phyloP scores from a whole-genome alignment of 768 basidiomycete genomes.

The Tulasnella sp. region DNA sequence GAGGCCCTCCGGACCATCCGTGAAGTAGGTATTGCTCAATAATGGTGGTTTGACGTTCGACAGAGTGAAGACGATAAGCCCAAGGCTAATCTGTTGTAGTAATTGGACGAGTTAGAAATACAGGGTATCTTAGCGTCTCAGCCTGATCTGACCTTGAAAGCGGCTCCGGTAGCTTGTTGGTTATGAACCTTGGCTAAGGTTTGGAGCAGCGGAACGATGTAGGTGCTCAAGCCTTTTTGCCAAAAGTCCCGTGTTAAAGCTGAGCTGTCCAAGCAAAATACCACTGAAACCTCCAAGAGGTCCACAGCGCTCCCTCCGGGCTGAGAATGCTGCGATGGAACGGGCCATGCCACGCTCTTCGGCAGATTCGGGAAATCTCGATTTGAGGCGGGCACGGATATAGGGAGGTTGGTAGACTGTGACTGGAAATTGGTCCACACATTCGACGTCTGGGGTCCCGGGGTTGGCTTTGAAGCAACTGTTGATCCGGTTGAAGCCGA shows the following conservation, averaged over 20 bases:
- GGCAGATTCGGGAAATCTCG: not conserved
- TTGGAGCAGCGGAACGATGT: constrained; percentile 21
- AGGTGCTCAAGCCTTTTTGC: not conserved
- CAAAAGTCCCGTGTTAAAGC: not conserved
- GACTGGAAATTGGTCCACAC: constrained; percentile 19
- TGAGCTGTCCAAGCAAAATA: constrained; percentile 24
- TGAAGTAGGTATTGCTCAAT: constrained; percentile 20
- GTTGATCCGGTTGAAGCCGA: no score
- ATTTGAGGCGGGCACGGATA: not conserved
- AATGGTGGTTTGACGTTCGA: constrained; percentile 6
- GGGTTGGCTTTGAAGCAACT: no score
- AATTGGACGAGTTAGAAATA: not conserved
- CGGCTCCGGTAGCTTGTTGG: not conserved
- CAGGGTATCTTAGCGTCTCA: not conserved
- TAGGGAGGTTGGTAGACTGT: constrained; percentile 30
- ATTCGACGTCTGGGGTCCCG: no score
- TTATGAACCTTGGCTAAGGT: not conserved
- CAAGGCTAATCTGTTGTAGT: constrained; percentile 6
- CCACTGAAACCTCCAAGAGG: constrained; percentile 15
- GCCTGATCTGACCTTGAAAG: not conserved
- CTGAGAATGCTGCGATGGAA: not conserved
- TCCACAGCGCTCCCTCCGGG: no score
- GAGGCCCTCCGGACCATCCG: not conserved
- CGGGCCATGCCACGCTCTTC: not conserved
- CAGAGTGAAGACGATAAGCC: constrained; percentile 26